Evolutionary conservation across 441 rosid genomes (phyloP).

Genomic region (Mallotus repandus): DNA sequence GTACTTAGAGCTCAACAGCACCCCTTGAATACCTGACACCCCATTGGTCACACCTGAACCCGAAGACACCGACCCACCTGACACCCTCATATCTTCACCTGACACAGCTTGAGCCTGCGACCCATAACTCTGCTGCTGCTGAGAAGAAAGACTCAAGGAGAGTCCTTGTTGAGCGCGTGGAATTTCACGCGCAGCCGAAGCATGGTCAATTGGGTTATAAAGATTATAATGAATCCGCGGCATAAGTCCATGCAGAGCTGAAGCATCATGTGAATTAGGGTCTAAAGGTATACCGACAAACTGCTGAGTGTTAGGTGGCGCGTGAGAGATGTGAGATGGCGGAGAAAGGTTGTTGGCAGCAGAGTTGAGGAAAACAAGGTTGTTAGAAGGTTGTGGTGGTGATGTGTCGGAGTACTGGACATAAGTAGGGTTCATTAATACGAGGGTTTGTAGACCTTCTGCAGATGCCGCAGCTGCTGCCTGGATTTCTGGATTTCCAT

Average conservation of each 20-base stretch:
- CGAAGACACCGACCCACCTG: constrained; percentile 60
- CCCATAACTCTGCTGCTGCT: constrained; percentile 57
- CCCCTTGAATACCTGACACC: constrained; percentile 62
- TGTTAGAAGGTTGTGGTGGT: constrained; percentile 38
- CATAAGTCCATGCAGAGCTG: constrained; percentile 65
- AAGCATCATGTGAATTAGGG: constrained; percentile 53
- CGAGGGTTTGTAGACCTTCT: constrained; percentile 86
- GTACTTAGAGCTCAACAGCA: constrained; percentile 78
- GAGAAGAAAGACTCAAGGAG: constrained; percentile 84
- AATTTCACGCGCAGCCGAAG: constrained; percentile 47
- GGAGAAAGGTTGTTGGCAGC: constrained; percentile 30
- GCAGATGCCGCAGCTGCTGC: constrained; percentile 19
- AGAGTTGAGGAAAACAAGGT: constrained; percentile 65
- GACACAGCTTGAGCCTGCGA: constrained; percentile 45
- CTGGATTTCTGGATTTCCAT: constrained; percentile 75
- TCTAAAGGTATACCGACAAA: constrained; percentile 78
- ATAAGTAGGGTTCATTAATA: constrained; percentile 92
- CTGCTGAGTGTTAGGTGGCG: constrained; percentile 61
- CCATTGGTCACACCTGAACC: constrained; percentile 78
- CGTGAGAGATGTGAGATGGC: constrained; percentile 40
- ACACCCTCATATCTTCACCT: constrained; percentile 51
- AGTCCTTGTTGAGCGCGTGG: constrained; percentile 86
- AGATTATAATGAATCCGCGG: constrained; percentile 75
- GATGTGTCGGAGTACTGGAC: constrained; percentile 64
- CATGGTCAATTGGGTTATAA: constrained; percentile 58